phyloP scores from a whole-genome alignment of 2,329 filamentous ascomycete species.

The Hyphodiscus sp. region DNA sequence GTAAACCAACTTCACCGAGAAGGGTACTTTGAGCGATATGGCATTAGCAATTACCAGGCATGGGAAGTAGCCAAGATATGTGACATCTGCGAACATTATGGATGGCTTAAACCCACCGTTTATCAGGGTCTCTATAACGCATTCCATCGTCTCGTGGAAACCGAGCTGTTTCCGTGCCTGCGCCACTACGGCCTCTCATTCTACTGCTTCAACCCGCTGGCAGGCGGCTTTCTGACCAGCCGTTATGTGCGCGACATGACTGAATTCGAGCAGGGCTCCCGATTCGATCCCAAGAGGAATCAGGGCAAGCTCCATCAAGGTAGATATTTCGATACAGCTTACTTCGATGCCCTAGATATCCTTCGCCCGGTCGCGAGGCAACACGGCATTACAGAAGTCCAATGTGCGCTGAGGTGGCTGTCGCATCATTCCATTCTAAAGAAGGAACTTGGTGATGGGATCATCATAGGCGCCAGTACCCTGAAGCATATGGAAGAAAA shows the following conservation, averaged over 20 bases:
- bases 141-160: slow-evolving; percentile 46
- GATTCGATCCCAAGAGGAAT: slow-evolving; percentile 38
- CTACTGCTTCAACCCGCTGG: slow-evolving; percentile 55
- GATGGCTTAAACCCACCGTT: slow-evolving; percentile 30
- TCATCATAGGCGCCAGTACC: slow-evolving; percentile 54
- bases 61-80: slow-evolving; percentile 27
- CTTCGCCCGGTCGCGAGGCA: slow-evolving; percentile 63
- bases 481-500: slow-evolving; percentile 52
- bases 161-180: slow-evolving; percentile 52
- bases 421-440: slow-evolving; percentile 61
- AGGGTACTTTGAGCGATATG: slow-evolving; percentile 39
- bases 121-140: slow-evolving; percentile 32
- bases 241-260: slow-evolving; percentile 39
- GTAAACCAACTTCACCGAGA: slow-evolving; percentile 30
- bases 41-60: slow-evolving; percentile 54
- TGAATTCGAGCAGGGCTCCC: slow-evolving; percentile 11
- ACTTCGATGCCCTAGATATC: slow-evolving; percentile 58
- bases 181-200: slow-evolving; percentile 53
- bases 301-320: slow-evolving; percentile 44
- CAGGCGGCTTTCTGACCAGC: slow-evolving; percentile 39
- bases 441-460: slow-evolving; percentile 47
- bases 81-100: slow-evolving; percentile 28
- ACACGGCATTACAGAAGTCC: slow-evolving; percentile 62
- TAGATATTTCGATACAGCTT: slow-evolving; percentile 55
- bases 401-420: slow-evolving; percentile 68